Conservation (phyloP, 2,329 filamentous ascomycete species). For the Amesomyces nigricolor region DNA sequence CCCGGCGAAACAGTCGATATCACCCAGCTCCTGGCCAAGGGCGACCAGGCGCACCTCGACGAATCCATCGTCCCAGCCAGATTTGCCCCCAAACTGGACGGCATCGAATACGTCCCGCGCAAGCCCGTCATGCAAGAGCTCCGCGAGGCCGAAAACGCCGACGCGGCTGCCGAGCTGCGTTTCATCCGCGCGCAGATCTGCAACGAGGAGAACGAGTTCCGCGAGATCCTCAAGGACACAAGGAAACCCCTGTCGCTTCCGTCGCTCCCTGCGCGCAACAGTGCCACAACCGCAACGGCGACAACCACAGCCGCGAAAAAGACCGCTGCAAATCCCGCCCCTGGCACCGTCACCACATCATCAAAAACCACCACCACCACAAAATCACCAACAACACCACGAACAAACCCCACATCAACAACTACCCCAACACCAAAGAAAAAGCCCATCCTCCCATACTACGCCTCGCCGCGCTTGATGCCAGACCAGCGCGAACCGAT, state of each 20-base stretch:
- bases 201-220: conserved; percentile 65
- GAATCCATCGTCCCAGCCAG: conserved; percentile 51
- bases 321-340: no score
- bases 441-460: conserved; percentile 33
- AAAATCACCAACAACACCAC: background rate
- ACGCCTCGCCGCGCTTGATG: conserved; percentile 34
- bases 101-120: conserved; percentile 64
- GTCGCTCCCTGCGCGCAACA: background rate
- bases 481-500: conserved; percentile 35
- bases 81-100: conserved; percentile 51
- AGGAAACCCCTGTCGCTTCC: conserved; percentile 19
- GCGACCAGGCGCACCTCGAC: conserved; percentile 63
- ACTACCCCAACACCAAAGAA: no score
- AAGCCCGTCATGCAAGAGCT: conserved; percentile 74
- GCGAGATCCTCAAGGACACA: conserved; percentile 61
- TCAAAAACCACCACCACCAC: background rate
- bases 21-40: conserved; percentile 64
- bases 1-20: conserved; percentile 88
- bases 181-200: conserved; percentile 85
- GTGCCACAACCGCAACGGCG: background rate
- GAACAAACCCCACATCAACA: no score
- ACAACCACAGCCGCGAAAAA: background rate
- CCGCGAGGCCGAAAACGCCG: conserved; percentile 39
- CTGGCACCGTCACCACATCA: no score
- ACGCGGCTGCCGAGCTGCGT: conserved; percentile 44